Base-by-base conservation (phyloP, 2,329 filamentous ascomycete genomes). In the Thermothelomyces thermophilus region DNA sequence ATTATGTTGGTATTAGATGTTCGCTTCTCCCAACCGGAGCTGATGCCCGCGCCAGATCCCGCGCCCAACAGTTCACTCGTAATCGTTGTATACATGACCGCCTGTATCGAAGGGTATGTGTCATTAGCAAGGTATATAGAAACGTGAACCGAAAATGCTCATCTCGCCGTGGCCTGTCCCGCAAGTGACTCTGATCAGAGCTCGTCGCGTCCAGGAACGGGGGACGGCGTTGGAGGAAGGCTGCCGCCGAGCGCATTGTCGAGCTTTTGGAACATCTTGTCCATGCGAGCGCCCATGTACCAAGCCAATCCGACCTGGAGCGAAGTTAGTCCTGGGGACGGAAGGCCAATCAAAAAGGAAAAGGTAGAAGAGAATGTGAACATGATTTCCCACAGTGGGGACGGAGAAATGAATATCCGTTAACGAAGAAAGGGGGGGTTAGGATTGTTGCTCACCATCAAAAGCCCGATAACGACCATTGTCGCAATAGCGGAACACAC, bases 281-380 rank as follows among this genome's bases (percentile, higher is more conserved):
- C 88, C 67, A 95, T 93, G 50, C 85, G 79, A 26, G 90, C 90
- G 50, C 91, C 90, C 56, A 90, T 75, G 44, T 86, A 70, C 79
- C 82, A 95, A 9, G 91, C 91, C 34, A 79, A 70, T 47, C 82
- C 82, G 58, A 95, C 70, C 90, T 96, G 60, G 46, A 46, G 3
- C 20, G n/a, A 26, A 20, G 46, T 57, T 44, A 50, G 50, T 20
- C 26, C 11, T 5, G 24, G 17, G 19, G 22, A 28, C 24, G 33
- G n/a, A 42, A 48, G 13, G 33, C 13, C 16, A 35, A 11, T 5
- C 6, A 35, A 16, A 35, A 41, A 35, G 13, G 14, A 35, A 35
- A 16, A 35, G 33, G 16, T 35, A 6, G 14, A 22, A 26, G 13
- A 17, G n/a, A 13, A 9, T n/a, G 33, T 7, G n/a, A 28, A 9